These are phyloP conservation scores for Exserohilum rostratum DNA, from an alignment of 2,329 filamentous ascomycete species.

Conservation along the genomic window DNA sequence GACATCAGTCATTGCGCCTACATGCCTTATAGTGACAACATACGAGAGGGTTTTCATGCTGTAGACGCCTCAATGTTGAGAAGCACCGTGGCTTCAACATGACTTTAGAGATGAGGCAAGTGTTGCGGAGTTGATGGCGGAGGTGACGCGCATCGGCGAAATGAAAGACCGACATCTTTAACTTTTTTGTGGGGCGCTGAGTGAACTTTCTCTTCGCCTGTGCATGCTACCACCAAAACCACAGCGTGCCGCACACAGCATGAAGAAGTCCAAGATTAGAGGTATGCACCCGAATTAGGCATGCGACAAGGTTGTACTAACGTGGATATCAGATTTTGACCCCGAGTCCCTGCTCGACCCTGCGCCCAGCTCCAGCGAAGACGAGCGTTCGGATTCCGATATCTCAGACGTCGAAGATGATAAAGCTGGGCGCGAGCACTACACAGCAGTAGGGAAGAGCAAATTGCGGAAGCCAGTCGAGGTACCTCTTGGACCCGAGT, in stretches of 20 bases:
- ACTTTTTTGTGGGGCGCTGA: constrained; percentile 41
- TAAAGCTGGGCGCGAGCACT: constrained; percentile 80
- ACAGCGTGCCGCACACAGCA: constrained; percentile 14
- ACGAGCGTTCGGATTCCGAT: constrained; percentile 60
- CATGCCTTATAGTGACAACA: constrained; percentile 15
- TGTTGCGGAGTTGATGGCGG: constrained; percentile 31
- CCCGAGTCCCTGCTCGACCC: constrained; percentile 71
- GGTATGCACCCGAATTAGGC: constrained; percentile 17
- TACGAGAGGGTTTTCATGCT: constrained; percentile 90
- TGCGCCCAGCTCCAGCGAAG: constrained; percentile 61
- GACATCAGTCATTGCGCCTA: constrained; percentile 10
- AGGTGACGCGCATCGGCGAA: constrained; percentile 30
- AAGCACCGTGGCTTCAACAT: constrained; percentile 58
- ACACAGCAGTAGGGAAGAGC: constrained; percentile 82
- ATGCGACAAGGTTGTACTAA: not conserved
- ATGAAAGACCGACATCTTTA: constrained; percentile 22
- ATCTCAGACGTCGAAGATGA: constrained; percentile 49
- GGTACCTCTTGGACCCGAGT: constrained; percentile 75
- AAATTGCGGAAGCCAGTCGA: constrained; percentile 77
- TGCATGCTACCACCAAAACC: constrained; percentile 2
- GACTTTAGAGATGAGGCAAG: constrained; percentile 27
- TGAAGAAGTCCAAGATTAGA: constrained; percentile 41
- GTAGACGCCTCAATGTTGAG: constrained; percentile 57
- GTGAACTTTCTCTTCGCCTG: constrained; percentile 22
- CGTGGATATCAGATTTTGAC: constrained; percentile 69